These are phyloP conservation scores for Solanum megistacrolobum DNA, from an alignment of 257 asterid species.

Conservation along the genomic window DNA sequence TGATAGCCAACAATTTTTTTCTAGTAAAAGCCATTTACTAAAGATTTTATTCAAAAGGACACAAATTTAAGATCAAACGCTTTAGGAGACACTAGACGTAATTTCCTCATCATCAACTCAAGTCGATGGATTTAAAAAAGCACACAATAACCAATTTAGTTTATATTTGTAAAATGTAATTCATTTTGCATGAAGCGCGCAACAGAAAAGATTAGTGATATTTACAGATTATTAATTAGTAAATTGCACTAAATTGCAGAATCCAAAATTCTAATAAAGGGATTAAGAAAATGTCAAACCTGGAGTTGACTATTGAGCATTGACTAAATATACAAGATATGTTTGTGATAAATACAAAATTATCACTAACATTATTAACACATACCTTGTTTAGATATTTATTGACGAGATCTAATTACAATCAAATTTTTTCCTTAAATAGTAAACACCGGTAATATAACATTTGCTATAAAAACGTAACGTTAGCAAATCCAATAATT, in stretches of 20 bases:
- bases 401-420: background rate
- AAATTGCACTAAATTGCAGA: background rate
- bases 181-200: background rate
- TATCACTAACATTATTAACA: background rate
- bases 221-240: background rate
- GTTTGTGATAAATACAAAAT: background rate
- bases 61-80: background rate
- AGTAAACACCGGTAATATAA: background rate
- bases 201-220: background rate
- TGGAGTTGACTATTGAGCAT: background rate
- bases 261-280: background rate
- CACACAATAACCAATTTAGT: background rate
- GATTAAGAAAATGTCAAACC: background rate
- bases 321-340: background rate
- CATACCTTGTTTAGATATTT: background rate
- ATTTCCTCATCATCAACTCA: background rate
- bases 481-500: background rate
- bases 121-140: background rate
- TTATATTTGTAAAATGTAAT: background rate
- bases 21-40: background rate
- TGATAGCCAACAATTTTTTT: background rate
- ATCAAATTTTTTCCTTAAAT: background rate
- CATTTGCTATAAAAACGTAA: background rate
- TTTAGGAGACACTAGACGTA: background rate
- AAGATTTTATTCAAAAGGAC: no score